Percentiles rank a stretch among this genome's conserved stretches.
Evolutionary conservation across 176 grass and related monocot genomes (phyloP).

Genomic region (Poa pratensis): DNA sequence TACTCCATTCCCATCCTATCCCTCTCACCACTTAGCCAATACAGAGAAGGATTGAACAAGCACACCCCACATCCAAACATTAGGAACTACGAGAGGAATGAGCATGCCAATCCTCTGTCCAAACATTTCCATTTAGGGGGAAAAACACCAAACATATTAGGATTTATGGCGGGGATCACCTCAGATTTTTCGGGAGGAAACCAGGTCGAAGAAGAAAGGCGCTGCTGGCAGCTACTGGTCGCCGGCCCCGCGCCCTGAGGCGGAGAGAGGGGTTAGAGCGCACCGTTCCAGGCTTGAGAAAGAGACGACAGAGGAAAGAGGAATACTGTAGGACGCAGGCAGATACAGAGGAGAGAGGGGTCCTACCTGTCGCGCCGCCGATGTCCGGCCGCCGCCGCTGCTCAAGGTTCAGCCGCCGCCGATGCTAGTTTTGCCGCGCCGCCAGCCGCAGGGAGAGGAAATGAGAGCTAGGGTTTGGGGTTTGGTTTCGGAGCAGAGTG

Average conservation of each 20-base stretch:
- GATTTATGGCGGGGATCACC: background rate
- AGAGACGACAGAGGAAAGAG: background rate
- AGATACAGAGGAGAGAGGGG: background rate
- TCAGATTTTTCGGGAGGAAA: background rate
- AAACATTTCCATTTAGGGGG: background rate
- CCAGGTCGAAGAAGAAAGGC: background rate
- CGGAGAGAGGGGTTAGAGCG: background rate
- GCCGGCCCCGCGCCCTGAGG: background rate
- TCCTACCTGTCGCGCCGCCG: background rate
- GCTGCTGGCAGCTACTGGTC: background rate
- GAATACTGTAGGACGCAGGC: background rate
- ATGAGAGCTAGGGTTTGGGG: conserved; percentile 6
- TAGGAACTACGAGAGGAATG: background rate
- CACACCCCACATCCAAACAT: background rate
- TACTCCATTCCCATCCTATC: background rate
- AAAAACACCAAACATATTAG: background rate
- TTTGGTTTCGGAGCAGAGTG: background rate
- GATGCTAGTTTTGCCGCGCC: conserved; percentile 2
- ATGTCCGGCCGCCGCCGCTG: background rate
- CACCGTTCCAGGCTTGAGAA: background rate
- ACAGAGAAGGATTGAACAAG: background rate
- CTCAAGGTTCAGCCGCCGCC: background rate
- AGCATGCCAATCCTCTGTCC: background rate
- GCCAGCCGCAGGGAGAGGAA: conserved; percentile 1
- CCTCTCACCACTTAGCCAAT: background rate